A percentile compares a stretch with the other conserved stretches of the same genome.
Evolutionary conservation across 2,329 filamentous ascomycete genomes (phyloP).

Genomic region (Exophiala dermatitidis): DNA sequence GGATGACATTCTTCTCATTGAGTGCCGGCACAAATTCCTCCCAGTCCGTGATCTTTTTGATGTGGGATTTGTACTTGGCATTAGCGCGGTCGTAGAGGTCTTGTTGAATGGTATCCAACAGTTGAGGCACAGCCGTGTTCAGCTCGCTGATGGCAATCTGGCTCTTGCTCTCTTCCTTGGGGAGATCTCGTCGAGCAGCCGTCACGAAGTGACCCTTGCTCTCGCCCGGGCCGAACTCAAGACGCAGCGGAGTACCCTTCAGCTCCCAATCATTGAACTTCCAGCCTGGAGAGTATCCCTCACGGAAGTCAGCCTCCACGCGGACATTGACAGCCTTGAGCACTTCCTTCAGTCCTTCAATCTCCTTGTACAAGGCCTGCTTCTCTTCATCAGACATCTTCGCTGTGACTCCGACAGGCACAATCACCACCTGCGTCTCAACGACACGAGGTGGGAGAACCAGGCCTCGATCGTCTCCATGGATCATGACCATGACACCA

Average conservation of each 20-base stretch:
- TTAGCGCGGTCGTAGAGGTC: conserved; percentile 76
- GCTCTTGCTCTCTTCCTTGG: conserved; percentile 49
- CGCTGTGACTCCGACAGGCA: conserved; percentile 88
- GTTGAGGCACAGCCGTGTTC: conserved; percentile 62
- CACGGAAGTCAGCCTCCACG: conserved; percentile 72
- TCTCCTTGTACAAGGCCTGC: conserved; percentile 65
- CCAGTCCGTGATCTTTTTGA: conserved; percentile 77
- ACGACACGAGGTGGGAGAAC: conserved; percentile 87
- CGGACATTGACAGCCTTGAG: conserved; percentile 70
- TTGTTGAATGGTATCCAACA: conserved; percentile 83
- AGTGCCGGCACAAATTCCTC: conserved; percentile 83
- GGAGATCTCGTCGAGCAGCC: conserved; percentile 76
- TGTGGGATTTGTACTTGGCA: conserved; percentile 68
- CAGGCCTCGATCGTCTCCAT: conserved; percentile 90
- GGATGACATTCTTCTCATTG: conserved; percentile 83
- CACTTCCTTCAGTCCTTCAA: conserved; percentile 61
- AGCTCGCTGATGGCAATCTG: conserved; percentile 70
- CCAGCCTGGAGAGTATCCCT: conserved; percentile 87
- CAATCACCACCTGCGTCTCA: conserved; percentile 75
- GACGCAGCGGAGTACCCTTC: conserved; percentile 84
- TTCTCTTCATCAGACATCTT: conserved; percentile 76
- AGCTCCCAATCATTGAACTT: conserved; percentile 99
- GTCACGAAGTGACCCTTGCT: conserved; percentile 77
- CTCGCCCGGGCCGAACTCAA: conserved; percentile 96
- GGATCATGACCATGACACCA: conserved; percentile 98